Evolutionary conservation across 352 stramenopile genomes (phyloP).

Genomic region (Globisporangium orthogonon): DNA sequence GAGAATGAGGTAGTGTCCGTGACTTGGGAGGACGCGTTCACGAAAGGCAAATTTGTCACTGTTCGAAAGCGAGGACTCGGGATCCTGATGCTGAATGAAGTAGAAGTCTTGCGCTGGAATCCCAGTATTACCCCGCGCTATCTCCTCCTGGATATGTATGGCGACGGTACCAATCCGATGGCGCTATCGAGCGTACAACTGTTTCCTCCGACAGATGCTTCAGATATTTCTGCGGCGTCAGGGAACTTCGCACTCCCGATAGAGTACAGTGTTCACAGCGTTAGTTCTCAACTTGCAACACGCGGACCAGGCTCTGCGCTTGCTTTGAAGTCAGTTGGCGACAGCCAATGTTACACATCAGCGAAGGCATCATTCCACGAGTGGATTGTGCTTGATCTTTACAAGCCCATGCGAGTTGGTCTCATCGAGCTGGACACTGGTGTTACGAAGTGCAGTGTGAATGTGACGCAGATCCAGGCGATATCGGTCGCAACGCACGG

Average conservation of each 20-base stretch:
- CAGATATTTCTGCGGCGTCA: conserved; percentile 3
- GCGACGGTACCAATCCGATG: conserved; percentile 22
- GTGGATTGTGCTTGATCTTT: conserved; percentile 61
- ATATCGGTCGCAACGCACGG: conserved; percentile 46
- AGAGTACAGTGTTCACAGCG: conserved; percentile 53
- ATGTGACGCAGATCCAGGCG: conserved; percentile 23
- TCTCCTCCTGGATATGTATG: conserved; percentile 46
- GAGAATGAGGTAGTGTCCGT: conserved; percentile 23
- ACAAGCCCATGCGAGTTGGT: conserved; percentile 28
- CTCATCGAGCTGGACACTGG: conserved; percentile 45
- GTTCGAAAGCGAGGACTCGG: conserved; percentile 25
- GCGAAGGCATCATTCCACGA: conserved; percentile 38
- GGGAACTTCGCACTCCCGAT: conserved; percentile 24
- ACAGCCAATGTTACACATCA: conserved; percentile 37
- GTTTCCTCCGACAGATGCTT: conserved; percentile 31
- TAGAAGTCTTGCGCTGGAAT: conserved; percentile 60
- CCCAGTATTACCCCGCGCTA: conserved; percentile 34
- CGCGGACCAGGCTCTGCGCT: conserved; percentile 32
- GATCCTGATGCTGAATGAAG: conserved; percentile 65
- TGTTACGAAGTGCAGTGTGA: conserved; percentile 27
- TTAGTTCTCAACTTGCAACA: conserved; percentile 40
- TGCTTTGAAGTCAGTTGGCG: conserved; percentile 19
- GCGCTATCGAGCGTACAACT: conserved; percentile 41
- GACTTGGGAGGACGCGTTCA: conserved; percentile 30
- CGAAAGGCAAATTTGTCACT: conserved; percentile 40